phyloP scores from a whole-genome alignment of 306 rosid genomes.

The Cucumis sativus region Cucumber_9930_V3 NC_026660.2:28426001-28426500 shows the following conservation, averaged over 20 bases:
- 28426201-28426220: neutral
- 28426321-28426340: neutral
- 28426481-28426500: neutral
- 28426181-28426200: neutral
- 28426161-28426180: neutral
- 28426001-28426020: neutral
- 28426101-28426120: neutral
- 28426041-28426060: neutral
- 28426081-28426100: neutral
- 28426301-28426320: neutral
- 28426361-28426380: neutral
- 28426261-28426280: neutral
- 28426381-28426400: neutral
- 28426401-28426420: neutral
- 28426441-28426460: neutral
- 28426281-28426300: neutral
- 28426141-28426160: neutral
- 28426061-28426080: neutral
- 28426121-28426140: neutral
- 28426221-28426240: neutral
- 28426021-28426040: neutral
- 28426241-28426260: neutral
- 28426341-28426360: neutral
- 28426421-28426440: neutral
- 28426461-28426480: neutral